These are phyloP conservation scores for Sparassis latifolia DNA, from an alignment of 1,284 basidiomycete genomes.

Conservation along the genomic window DNA sequence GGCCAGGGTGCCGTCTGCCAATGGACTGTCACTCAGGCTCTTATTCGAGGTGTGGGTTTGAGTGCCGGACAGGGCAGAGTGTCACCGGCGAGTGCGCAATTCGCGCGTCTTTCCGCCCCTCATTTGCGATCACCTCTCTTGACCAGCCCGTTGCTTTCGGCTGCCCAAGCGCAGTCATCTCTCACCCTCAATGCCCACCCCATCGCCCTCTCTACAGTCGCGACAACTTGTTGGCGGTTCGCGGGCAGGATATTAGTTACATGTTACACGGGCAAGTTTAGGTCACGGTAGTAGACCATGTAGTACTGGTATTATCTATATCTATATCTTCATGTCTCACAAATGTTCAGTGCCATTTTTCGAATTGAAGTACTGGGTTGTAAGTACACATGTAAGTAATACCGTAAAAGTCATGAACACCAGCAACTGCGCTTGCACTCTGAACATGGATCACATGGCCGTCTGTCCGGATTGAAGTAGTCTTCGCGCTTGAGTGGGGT, in stretches of 20 bases:
- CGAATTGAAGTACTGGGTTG: no score
- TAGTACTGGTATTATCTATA: no score
- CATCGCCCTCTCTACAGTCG: constrained; percentile 54
- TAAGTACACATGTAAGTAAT: no score
- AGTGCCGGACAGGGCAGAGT: constrained; percentile 30
- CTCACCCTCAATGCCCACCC: constrained; percentile 54
- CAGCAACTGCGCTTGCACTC: no score
- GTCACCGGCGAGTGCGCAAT: constrained; percentile 19
- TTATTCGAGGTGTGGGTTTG: constrained; percentile 30
- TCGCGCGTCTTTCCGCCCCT: constrained; percentile 23
- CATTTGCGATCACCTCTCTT: constrained; percentile 49
- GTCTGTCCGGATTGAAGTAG: no score
- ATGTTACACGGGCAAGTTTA: no score
- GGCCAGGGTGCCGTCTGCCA: constrained; percentile 49
- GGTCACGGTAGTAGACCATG: no score
- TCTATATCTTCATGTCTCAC: no score
- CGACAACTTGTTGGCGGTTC: constrained; percentile 44
- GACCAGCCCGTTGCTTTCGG: constrained; percentile 42
- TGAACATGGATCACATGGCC: no score
- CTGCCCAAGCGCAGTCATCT: constrained; percentile 41
- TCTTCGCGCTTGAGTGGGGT: no score
- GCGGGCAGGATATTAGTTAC: constrained; percentile 38
- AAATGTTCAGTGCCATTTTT: no score
- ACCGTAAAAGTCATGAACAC: no score
- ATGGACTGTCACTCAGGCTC: constrained; percentile 32